phyloP scores from a whole-genome alignment of 2,329 filamentous ascomycete genomes.

The Fusarium xylarioides region DNA sequence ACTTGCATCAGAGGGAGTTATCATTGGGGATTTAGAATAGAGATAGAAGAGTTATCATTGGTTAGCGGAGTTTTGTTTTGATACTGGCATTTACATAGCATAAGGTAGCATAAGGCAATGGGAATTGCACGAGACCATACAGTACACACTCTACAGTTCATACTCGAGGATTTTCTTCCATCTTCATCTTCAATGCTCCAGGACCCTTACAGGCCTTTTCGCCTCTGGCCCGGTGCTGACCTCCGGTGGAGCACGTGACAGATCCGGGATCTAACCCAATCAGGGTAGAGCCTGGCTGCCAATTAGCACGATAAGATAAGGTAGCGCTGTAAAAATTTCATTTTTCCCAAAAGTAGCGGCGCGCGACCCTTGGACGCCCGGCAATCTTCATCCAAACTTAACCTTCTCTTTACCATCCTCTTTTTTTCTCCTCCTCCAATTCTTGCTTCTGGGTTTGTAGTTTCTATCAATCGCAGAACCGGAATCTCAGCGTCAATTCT shows the following conservation, averaged over 20 bases:
- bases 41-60: neutral
- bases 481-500: neutral
- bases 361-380: slow-evolving; percentile 29
- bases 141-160: neutral
- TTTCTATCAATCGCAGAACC: slow-evolving; percentile 17
- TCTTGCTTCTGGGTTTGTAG: slow-evolving; percentile 9
- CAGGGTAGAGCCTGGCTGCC: neutral
- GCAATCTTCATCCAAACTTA: slow-evolving; percentile 19
- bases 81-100: neutral
- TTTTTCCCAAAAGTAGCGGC: slow-evolving; percentile 8
- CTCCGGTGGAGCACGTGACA: slow-evolving; percentile 19
- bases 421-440: slow-evolving; percentile 11
- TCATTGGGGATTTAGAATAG: slow-evolving; percentile 15
- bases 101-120: neutral
- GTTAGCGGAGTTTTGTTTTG: neutral
- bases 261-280: neutral
- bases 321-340: slow-evolving; percentile 15
- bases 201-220: neutral
- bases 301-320: slow-evolving; percentile 19
- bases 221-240: neutral
- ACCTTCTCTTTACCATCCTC: slow-evolving; percentile 7
- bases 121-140: neutral
- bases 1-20: neutral
- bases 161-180: neutral
- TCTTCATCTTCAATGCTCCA: neutral